These are phyloP conservation scores for Potentilla sterilis DNA, from an alignment of 306 rosid species.

Conservation along the genomic window DNA sequence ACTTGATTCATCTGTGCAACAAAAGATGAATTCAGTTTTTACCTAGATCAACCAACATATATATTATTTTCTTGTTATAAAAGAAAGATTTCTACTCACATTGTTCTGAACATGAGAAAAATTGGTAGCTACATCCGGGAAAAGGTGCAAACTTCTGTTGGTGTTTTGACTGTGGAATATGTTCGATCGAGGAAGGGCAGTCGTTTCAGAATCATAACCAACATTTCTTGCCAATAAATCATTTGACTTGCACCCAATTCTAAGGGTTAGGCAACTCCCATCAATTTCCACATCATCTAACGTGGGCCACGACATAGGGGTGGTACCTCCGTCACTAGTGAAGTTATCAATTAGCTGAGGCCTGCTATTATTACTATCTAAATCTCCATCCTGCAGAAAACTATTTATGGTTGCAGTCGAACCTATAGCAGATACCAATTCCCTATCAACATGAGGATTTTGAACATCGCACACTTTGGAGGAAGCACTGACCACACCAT, in stretches of 20 bases:
- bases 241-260: constrained; percentile 22
- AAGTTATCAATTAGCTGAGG: constrained; percentile 28
- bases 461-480: constrained; percentile 19
- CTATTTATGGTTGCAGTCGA: constrained; percentile 17
- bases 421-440: constrained; percentile 5
- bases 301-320: constrained; percentile 10
- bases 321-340: constrained; percentile 10
- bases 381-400: constrained; percentile 26
- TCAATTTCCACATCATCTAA: constrained; percentile 25
- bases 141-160: constrained; percentile 15
- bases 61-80: neutral
- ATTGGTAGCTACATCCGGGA: constrained; percentile 18
- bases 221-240: constrained; percentile 15
- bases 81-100: constrained; percentile 5
- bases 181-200: constrained; percentile 21
- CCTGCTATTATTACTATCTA: constrained; percentile 17
- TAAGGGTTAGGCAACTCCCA: constrained; percentile 26
- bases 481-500: constrained; percentile 13
- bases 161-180: constrained; percentile 12
- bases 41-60: constrained; percentile 5
- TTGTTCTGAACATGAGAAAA: constrained; percentile 29
- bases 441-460: constrained; percentile 18
- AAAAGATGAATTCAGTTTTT: constrained; percentile 13
- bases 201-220: constrained; percentile 13
- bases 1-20: constrained; percentile 24